These are phyloP conservation scores for Tausonia pullulans DNA, from an alignment of 1,284 basidiomycete species.

Conservation along the genomic window DNA sequence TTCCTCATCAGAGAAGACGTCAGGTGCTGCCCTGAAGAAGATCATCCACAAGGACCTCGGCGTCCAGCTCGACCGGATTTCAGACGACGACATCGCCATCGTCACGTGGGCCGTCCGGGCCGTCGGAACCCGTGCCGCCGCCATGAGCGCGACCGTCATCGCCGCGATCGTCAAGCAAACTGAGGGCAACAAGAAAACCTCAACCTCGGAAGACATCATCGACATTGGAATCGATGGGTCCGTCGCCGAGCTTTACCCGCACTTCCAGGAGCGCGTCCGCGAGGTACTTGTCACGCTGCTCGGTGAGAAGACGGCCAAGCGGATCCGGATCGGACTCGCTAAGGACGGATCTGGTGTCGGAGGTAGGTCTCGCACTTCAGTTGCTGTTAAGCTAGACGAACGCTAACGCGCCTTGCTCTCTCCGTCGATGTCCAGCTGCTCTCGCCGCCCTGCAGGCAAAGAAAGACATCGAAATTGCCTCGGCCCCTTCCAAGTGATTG, in stretches of 20 bases:
- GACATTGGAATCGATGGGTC: constrained; percentile 80
- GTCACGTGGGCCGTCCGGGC: constrained; percentile 67
- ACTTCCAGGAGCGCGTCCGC: constrained; percentile 63
- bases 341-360: constrained; percentile 97
- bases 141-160: constrained; percentile 74
- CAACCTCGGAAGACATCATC: constrained; percentile 39
- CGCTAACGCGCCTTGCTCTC: not conserved
- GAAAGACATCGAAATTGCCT: constrained; percentile 24
- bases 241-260: constrained; percentile 80
- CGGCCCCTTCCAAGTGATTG: too few relatives aligned
- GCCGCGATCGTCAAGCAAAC: constrained; percentile 79
- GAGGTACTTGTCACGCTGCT: constrained; percentile 63
- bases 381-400: not conserved
- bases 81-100: constrained; percentile 47
- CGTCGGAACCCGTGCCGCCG: constrained; percentile 71
- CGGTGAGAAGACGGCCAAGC: constrained; percentile 64
- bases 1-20: constrained; percentile 12
- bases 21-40: constrained; percentile 31
- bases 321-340: constrained; percentile 76
- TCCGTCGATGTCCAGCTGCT: constrained; percentile 25
- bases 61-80: constrained; percentile 40
- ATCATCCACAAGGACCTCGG: constrained; percentile 55
- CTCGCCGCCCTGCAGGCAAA: constrained; percentile 36
- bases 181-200: constrained; percentile 35
- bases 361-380: constrained; percentile 44